Base-by-base conservation (phyloP, 257 asterid species). In the Dorcoceras hygrometricum region DNA sequence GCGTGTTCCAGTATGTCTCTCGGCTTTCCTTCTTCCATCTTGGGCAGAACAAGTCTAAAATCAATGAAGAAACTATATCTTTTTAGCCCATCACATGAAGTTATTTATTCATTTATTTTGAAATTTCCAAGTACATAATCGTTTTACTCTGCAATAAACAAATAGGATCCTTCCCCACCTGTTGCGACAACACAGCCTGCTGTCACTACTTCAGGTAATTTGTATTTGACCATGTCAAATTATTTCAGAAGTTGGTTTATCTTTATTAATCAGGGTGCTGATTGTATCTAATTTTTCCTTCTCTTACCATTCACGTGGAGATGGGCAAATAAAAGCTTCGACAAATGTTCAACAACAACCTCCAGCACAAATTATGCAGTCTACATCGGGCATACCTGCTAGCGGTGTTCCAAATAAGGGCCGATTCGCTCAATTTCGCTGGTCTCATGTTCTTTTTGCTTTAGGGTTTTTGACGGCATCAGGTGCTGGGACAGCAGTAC, bases 361-460 rank as follows among this genome's bases (percentile, higher is more conserved):
- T 62, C 74, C 83, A 61, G 23, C 71, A 69, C 95, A 86, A 76
- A 66, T 69, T 34, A 48, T 75, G 71, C 94, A 88, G 76, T 82
- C 83, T 68, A 62, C 78, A 43, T 58, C 86, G 61, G 80, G 60
- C 71, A 72, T 72, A n/a, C 79, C 87, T 24, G 71, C 70, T 39
- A 77, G 82, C 36, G 77, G 72, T 65, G 56, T 67, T 71, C 73
- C 85, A 28, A 88, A 71, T 73, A 46, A 68, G 65, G 91, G 95
- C 36, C 76, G 68, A 56, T 70, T 85, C 57, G 71, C 87, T 68
- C 81, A 70, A 23, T 87, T 90, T 79, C 92, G 71, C 69, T 94
- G 99, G 99, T 83, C 86, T 74, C 96, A 94, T 71, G 95, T 84
- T 68, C 59, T 94, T 79, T 71, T 87, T 77, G 96, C 92, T 63